phyloP scores from a whole-genome alignment of 129 eudicot genomes.

The Flaveria trinervia region DNA sequence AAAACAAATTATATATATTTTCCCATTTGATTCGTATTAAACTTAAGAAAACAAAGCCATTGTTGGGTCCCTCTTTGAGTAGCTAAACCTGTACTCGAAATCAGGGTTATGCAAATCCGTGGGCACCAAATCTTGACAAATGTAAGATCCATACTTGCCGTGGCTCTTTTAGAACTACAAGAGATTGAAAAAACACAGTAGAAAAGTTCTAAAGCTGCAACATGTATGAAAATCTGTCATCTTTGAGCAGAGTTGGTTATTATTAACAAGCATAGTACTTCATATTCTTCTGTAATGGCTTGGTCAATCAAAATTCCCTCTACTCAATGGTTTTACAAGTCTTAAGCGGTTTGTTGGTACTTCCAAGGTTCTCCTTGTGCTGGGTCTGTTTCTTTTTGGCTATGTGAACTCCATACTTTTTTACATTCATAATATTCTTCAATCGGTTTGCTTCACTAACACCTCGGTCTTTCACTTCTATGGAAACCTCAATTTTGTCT shows the following conservation, averaged over 20 bases:
- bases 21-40: not conserved
- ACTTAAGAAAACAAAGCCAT: not conserved
- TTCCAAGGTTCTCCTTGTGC: not conserved
- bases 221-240: not conserved
- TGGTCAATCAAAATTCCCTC: not conserved
- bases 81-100: not conserved
- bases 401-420: slow-evolving; percentile 24
- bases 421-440: not conserved
- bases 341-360: not conserved
- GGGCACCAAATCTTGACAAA: not conserved
- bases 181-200: not conserved
- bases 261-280: not conserved
- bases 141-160: not conserved
- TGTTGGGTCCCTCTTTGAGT: not conserved
- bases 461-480: not conserved
- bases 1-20: not conserved
- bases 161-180: not conserved
- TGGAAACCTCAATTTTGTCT: slow-evolving; percentile 19
- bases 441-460: not conserved
- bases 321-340: not conserved
- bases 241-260: too few species aligned
- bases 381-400: not conserved
- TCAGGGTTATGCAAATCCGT: not conserved
- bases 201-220: not conserved
- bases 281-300: not conserved